Evolutionary conservation across 2,329 filamentous ascomycete genomes (phyloP), one percentile per base, ranked within the genome.

Genomic region (Aspergillus sp.): DNA sequence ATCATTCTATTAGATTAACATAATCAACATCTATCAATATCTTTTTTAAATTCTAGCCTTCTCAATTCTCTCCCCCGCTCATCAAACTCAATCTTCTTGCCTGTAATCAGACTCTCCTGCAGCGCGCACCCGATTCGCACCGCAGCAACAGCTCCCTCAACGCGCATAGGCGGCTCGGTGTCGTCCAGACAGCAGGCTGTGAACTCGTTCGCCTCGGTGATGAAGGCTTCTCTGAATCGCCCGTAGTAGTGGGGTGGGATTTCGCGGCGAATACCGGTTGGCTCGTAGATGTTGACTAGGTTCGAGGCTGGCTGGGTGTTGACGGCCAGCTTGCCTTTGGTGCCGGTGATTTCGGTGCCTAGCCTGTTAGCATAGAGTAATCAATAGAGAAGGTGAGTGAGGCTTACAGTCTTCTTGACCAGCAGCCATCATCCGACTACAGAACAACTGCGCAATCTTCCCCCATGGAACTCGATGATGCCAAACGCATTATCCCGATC

Each of bases 341-440:
- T 85, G 27, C 81, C 81, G 41, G 83, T 79, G 51, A 84, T 75
- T 61, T 85, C 81, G 0, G 81, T 82, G 49, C 13, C 34, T 36
- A 5, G 11, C n/a, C 34, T 26, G 34, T 19, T 11, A 11, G 7
- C 26, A 6, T 19, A 11, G 10, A 27, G 13, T 27, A 26, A 13
- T 27, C 19, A 36, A 19, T 19, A 19, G 34, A 19, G 34, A 36
- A n/a, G 19, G 19, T 19, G 19, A 19, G 19, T 2, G 7, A 26
- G 19, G 27, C 34, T 10, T 19, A 36, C 72, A 76, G 56, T 85
- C 81, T 50, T 82, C 75, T 60, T 85, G 81, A 1, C 81, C 82
- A 0, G 77, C 74, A 0, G 80, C 76, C 75, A 83, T 84, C 76
- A 83, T 85, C n/a, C 81, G 70, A 4, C 70, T 76, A 40, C 69